phyloP scores from a whole-genome alignment of 2,329 filamentous ascomycete species.

The Fusarium xyrophilum region DNA sequence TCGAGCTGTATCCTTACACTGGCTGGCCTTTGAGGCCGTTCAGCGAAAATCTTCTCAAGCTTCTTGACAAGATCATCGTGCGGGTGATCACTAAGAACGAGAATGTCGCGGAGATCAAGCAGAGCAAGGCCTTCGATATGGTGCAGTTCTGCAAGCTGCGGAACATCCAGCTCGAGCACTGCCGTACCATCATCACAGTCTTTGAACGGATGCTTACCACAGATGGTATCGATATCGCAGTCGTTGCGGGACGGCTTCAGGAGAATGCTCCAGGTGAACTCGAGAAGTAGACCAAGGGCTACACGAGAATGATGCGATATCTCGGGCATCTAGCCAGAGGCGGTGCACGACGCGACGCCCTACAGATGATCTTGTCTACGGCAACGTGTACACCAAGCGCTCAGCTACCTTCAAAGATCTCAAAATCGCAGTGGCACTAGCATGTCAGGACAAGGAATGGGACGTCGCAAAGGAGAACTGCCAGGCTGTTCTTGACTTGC shows the following conservation, averaged over 20 bases:
- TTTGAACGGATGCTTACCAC: constrained; percentile 14
- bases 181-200: not conserved
- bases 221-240: rapidly evolving
- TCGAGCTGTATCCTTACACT: constrained; percentile 14
- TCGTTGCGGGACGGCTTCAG: not conserved
- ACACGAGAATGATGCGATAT: constrained; percentile 1
- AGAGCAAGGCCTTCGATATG: not conserved
- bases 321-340: not conserved
- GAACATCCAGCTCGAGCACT: constrained; percentile 18
- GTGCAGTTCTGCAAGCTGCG: constrained; percentile 3
- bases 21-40: constrained; percentile 14
- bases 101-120: not conserved
- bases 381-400: constrained; percentile 15
- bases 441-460: not conserved
- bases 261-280: not conserved
- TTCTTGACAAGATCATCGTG: constrained; percentile 20
- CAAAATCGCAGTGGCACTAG: not conserved
- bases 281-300: constrained; percentile 8
- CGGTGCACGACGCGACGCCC: not conserved
- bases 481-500: not conserved
- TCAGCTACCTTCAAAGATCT: constrained; percentile 13
- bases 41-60: not conserved
- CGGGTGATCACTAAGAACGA: constrained; percentile 10
- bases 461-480: not conserved
- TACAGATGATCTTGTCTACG: constrained; percentile 3